Conservation (phyloP, 2,329 filamentous ascomycete genomes). For the Colletotrichum agaves region DNA sequence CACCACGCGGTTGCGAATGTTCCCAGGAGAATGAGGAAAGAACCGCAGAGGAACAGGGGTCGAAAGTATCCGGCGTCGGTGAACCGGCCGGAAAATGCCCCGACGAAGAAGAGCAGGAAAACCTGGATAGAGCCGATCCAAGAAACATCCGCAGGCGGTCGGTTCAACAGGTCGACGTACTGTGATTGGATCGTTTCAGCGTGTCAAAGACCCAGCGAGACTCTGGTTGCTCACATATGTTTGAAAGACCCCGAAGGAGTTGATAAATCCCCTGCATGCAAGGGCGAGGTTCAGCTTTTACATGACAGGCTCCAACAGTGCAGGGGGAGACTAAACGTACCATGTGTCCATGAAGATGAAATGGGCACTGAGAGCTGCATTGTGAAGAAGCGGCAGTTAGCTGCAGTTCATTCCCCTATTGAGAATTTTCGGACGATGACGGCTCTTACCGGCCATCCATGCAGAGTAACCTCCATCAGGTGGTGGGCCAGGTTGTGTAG, state of each 20-base stretch:
- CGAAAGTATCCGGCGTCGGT: constrained; percentile 57
- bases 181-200: too few relatives aligned
- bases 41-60: constrained; percentile 50
- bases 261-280: constrained; percentile 53
- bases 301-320: too few relatives aligned
- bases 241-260: constrained; percentile 58
- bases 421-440: neutral
- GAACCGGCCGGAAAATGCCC: constrained; percentile 54
- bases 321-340: neutral
- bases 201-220: too few relatives aligned
- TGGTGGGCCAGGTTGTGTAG: constrained; percentile 20
- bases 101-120: constrained; percentile 54
- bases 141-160: constrained; percentile 51
- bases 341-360: constrained; percentile 37
- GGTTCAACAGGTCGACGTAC: constrained; percentile 49
- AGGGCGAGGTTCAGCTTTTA: neutral
- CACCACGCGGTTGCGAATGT: constrained; percentile 56
- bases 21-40: constrained; percentile 53
- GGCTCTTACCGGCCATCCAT: constrained; percentile 31
- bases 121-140: constrained; percentile 58
- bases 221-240: constrained; percentile 44
- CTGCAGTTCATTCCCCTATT: neutral
- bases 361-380: constrained; percentile 18
- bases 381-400: neutral
- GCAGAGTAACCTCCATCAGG: constrained; percentile 30